Evolutionary conservation across 768 basidiomycete species (phyloP).

Genomic region (Hemileccinum rubropunctum): DNA sequence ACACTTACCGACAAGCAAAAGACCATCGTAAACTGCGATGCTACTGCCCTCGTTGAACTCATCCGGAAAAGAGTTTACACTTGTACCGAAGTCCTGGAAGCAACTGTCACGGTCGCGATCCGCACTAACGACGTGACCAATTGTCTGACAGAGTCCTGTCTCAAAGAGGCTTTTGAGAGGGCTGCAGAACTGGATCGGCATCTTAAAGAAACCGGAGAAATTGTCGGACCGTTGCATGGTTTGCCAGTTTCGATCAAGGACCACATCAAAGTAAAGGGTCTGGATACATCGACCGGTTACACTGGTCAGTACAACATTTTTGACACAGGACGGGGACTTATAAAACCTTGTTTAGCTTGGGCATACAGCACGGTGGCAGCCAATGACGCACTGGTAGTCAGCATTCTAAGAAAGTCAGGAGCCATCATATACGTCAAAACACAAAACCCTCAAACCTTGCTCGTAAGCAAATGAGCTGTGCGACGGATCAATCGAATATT

Average conservation of each 20-base stretch:
- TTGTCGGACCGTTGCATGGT: conserved; percentile 45
- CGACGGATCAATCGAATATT: conserved; percentile 4
- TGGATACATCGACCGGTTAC: conserved; percentile 39
- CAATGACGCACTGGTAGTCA: conserved; percentile 42
- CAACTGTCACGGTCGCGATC: conserved; percentile 27
- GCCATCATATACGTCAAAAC: conserved; percentile 47
- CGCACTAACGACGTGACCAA: conserved; percentile 39
- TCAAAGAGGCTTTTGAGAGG: conserved; percentile 46
- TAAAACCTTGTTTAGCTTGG: conserved; percentile 34
- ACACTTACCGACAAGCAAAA: conserved; percentile 25
- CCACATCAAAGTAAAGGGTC: conserved; percentile 44
- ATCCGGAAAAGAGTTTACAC: conserved; percentile 23
- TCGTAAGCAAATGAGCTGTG: conserved; percentile 33
- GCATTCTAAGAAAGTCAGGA: conserved; percentile 43
- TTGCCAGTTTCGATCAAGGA: conserved; percentile 47
- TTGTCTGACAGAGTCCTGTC: conserved; percentile 58
- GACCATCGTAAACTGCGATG: conserved; percentile 30
- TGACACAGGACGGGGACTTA: conserved; percentile 2
- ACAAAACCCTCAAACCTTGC: conserved; percentile 47
- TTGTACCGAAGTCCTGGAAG: conserved; percentile 24
- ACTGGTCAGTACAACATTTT: conserved; percentile 9
- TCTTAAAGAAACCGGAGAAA: conserved; percentile 42
- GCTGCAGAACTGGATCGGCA: conserved; percentile 51
- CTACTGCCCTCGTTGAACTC: conserved; percentile 24
- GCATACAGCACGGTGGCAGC: conserved; percentile 37